phyloP scores from a whole-genome alignment of 2,329 filamentous ascomycete genomes.

The Aspergillus piperis region DNA sequence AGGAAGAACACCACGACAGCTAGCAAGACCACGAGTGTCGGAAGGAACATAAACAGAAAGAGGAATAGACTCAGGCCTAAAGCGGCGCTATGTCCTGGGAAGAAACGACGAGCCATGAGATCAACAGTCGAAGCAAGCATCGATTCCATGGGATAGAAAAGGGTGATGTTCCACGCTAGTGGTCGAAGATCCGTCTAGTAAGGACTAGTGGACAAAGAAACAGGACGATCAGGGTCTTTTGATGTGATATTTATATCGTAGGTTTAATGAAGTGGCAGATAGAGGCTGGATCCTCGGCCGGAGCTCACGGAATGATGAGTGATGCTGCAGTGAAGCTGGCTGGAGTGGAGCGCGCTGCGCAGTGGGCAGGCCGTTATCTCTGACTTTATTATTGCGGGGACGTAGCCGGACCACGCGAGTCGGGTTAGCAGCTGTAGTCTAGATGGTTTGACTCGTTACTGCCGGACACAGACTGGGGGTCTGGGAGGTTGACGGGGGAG shows the following conservation, averaged over 20 bases:
- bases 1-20: constrained; percentile 36
- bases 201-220: neutral
- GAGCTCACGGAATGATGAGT: neutral
- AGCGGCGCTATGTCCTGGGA: constrained; percentile 29
- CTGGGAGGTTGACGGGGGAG: neutral
- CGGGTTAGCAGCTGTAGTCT: neutral
- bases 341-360: neutral
- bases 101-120: constrained; percentile 31
- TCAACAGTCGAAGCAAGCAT: constrained; percentile 25
- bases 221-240: neutral
- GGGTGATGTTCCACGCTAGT: constrained; percentile 1
- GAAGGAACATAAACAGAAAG: constrained; percentile 39
- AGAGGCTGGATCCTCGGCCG: neutral
- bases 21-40: constrained; percentile 34
- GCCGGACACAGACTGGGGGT: neutral
- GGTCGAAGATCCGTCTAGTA: neutral
- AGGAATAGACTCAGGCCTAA: constrained; percentile 35
- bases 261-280: neutral
- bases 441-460: neutral
- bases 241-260: neutral
- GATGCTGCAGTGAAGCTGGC: constrained; percentile 3
- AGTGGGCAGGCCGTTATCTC: no score
- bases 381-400: no score
- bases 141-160: constrained; percentile 3
- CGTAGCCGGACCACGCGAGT: neutral